Conservation (phyloP, 192 early-diverging fungal species). For the Backusella liffmaniae region DNA sequence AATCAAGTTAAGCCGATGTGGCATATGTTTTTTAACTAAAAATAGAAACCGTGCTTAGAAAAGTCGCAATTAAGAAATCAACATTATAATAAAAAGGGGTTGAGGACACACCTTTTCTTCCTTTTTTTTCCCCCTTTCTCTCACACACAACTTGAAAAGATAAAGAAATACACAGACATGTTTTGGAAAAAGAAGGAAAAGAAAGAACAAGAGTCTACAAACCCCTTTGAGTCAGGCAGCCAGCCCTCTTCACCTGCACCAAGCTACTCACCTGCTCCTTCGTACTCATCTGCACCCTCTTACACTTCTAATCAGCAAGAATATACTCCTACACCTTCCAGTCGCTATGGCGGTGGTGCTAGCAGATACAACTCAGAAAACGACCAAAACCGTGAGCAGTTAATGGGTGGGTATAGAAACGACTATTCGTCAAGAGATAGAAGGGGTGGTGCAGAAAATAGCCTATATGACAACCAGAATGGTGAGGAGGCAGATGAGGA, state of each 20-base stretch:
- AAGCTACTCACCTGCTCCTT: conserved; percentile 9
- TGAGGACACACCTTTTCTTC: neutral
- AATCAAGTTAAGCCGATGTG: neutral
- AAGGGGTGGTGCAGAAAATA: neutral
- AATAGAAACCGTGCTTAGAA: neutral
- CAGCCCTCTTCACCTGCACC: conserved; percentile 17
- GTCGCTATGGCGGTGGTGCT: conserved; percentile 9
- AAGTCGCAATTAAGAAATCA: neutral
- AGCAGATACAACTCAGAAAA: conserved; percentile 9
- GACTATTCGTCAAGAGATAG: conserved; percentile 6
- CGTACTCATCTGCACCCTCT: neutral
- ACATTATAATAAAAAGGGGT: neutral
- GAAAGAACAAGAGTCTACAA: conserved; percentile 17
- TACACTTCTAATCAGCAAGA: conserved; percentile 13
- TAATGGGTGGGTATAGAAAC: conserved; percentile 7
- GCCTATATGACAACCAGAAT: conserved; percentile 1
- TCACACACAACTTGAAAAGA: neutral
- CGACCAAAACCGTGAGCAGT: conserved; percentile 2
- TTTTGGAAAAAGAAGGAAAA: conserved; percentile 37
- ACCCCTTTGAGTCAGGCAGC: conserved; percentile 29
- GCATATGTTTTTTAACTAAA: neutral
- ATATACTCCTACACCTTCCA: neutral
- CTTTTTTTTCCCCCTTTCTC: neutral
- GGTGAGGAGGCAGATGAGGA: conserved; percentile 55
- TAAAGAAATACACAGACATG: conserved; percentile 10